Evolutionary conservation across 169 alveolate species (phyloP), one percentile per base, ranked within the genome.

Genomic region (Cystoisospora suis): DNA sequence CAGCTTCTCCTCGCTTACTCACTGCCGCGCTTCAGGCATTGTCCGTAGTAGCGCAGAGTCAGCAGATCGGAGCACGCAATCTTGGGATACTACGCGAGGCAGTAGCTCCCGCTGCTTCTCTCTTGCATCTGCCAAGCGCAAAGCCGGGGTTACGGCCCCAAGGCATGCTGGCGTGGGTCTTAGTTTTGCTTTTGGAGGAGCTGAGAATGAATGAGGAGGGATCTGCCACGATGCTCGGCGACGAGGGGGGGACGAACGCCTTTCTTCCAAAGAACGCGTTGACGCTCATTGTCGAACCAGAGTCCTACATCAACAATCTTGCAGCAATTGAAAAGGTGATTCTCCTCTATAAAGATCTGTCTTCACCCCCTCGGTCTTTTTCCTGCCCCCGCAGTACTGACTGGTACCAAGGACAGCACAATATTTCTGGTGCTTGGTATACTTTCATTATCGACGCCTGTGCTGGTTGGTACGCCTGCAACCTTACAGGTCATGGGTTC

Each of bases 111-210:
- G 45, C 83, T 27, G 83, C 83, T 2, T 46, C 83, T 34, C 38
- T 72, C 15, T 56, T 72, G 53, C 83, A 29, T 34, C 38, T 40
- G 58, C 58, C 56, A 38, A 72, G 42, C 42, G 42, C 83, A 17
- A 72, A 72, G 53, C 42, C 53, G n/a, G 58, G 47, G 0, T 27
- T 72, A 53, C 83, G 83, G 83, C 83, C 83, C 0, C 36, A 38
- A 38, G 36, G 83, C 27, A 29, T 72, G 83, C 83, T 40, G 53
- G 83, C 83, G 9, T 72, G 83, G 83, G 83, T 38, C 38, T 56
- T 72, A 29, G 12, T 72, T 9, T 40, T 38, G 49, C 83, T 72
- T 38, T 20, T 72, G 53, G 56, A 72, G 23, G 58, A 38, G 15
- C 83, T 72, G 32, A 46, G 56, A 27, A n/a, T 56, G 29, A 40